Percentiles rank a stretch among this genome's conserved stretches.
Conservation (phyloP, 352 stramenopile species). For the Pythium monospermum region DNA sequence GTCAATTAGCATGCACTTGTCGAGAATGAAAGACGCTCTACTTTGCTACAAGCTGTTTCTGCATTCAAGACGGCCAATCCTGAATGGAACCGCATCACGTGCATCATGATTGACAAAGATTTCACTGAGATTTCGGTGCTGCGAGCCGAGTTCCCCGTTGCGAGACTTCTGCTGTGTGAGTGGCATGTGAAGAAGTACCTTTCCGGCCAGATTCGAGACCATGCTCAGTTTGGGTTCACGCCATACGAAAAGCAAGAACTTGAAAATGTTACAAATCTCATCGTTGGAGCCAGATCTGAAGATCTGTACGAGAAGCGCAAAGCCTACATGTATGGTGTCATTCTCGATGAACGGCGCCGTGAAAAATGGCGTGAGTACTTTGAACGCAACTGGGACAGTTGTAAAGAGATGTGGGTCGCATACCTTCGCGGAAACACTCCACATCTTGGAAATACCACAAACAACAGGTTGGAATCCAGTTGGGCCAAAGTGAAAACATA, state of each 20-base stretch:
- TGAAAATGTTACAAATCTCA: neutral
- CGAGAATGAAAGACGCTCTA: neutral
- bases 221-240: constrained; percentile 3
- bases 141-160: neutral
- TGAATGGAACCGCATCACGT: constrained; percentile 1
- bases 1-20: constrained; percentile 2
- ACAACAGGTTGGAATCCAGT: constrained; percentile 14
- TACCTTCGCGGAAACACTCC: constrained; percentile 2
- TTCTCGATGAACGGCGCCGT: constrained; percentile 1
- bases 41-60: neutral
- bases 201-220: neutral
- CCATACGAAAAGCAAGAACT: constrained; percentile 10
- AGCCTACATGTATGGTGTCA: constrained; percentile 1
- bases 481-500: constrained; percentile 7
- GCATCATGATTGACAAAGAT: constrained; percentile 4
- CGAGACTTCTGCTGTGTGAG: neutral
- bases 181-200: constrained; percentile 9
- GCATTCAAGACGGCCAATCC: constrained; percentile 6
- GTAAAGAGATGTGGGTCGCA: constrained; percentile 6
- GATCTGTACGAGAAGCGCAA: neutral
- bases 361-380: constrained; percentile 12
- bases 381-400: constrained; percentile 10
- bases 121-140: constrained; percentile 4
- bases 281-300: constrained; percentile 2
- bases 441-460: constrained; percentile 14